Conservation (phyloP, 805 yeast genomes). For the Torulaspora microellipsoides region DNA sequence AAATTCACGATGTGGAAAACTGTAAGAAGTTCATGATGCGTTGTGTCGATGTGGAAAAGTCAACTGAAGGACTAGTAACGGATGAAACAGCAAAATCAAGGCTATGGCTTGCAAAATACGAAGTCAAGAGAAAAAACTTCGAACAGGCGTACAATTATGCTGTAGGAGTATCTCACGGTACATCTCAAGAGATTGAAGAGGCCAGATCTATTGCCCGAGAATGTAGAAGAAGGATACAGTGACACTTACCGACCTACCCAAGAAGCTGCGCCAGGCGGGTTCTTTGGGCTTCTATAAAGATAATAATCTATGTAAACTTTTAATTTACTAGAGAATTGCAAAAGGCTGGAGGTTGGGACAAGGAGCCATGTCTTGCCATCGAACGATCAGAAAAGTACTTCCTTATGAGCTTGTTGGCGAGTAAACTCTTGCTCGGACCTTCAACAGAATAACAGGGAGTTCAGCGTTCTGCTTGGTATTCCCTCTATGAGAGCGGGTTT, state of each 20-base stretch:
- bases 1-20: conserved; percentile 45
- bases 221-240: conserved; percentile 47
- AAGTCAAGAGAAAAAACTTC: conserved; percentile 52
- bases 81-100: conserved; percentile 78
- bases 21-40: conserved; percentile 58
- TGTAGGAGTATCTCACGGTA: conserved; percentile 61
- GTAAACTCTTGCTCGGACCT: no score
- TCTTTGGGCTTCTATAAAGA: no score
- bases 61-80: conserved; percentile 53
- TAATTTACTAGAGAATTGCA: no score
- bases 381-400: no score
- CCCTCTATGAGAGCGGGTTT: no score
- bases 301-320: no score
- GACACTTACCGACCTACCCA: background rate
- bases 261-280: no score
- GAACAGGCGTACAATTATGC: conserved; percentile 71
- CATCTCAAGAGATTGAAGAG: conserved; percentile 85
- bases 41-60: conserved; percentile 55
- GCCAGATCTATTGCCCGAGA: conserved; percentile 80
- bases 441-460: no score
- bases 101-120: conserved; percentile 78
- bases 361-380: no score
- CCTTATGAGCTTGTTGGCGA: no score
- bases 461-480: no score
- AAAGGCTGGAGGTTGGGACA: no score